A percentile compares a stretch with the other conserved stretches of the same genome.
phyloP scores from a whole-genome alignment of 768 basidiomycete species.

The Lyophyllum semitale region DNA sequence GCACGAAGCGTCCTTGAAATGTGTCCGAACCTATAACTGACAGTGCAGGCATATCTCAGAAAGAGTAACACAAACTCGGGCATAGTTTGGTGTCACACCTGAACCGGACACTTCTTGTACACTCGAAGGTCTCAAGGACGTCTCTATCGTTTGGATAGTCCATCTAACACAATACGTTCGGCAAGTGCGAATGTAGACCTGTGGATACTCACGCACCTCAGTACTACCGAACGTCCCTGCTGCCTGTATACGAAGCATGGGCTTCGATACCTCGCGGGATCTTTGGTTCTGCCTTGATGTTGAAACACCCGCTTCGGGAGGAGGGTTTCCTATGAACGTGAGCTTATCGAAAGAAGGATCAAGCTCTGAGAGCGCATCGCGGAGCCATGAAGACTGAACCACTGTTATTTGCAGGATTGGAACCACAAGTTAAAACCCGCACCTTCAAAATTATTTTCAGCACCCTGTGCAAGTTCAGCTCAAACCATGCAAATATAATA shows the following conservation, averaged over 20 bases:
- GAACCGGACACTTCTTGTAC: conserved; percentile 63
- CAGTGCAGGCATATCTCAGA: background rate
- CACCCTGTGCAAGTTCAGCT: conserved; percentile 41
- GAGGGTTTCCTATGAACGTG: conserved; percentile 79
- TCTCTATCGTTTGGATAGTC: conserved; percentile 94
- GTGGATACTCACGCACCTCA: conserved; percentile 51
- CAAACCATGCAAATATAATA: background rate
- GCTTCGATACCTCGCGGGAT: conserved; percentile 38
- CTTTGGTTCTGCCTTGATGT: conserved; percentile 22
- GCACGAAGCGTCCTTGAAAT: conserved; percentile 73
- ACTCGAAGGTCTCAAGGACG: conserved; percentile 90
- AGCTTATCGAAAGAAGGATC: conserved; percentile 87
- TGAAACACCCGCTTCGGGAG: conserved; percentile 25
- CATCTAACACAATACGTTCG: conserved; percentile 54
- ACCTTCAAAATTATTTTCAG: conserved; percentile 88
- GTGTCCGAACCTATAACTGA: conserved; percentile 83
- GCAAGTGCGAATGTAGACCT: background rate
- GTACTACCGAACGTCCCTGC: conserved; percentile 83
- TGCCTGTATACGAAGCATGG: conserved; percentile 80
- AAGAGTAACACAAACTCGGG: too few species aligned
- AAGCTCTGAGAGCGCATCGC: conserved; percentile 88
- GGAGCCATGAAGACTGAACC: conserved; percentile 84
- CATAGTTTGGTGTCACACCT: too few species aligned
- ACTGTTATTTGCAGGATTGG: background rate
- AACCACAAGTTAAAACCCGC: conserved; percentile 8